Percentiles rank a stretch among this genome's conserved stretches.
Evolutionary conservation across 345 rosid species (phyloP).

Genomic region (Litchi chinensis): DNA sequence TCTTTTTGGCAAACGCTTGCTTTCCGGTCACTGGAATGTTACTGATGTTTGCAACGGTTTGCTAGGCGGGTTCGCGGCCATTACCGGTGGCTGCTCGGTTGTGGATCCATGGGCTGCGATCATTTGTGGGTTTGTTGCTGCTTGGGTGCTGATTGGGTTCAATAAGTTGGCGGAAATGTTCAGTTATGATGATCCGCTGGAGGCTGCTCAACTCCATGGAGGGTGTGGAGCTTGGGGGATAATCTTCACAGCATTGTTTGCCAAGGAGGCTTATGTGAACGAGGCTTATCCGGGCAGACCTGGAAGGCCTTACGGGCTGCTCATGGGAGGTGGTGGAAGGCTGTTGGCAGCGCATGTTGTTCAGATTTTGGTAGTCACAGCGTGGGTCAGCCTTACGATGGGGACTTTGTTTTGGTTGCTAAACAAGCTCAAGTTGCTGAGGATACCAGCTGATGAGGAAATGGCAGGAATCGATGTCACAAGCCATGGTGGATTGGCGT

Average conservation of each 20-base stretch:
- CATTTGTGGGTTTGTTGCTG: slow-evolving; percentile 50
- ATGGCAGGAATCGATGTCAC: slow-evolving; percentile 59
- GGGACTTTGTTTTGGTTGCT: slow-evolving; percentile 48
- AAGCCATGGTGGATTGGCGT: slow-evolving; percentile 63
- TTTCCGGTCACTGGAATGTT: slow-evolving; percentile 61
- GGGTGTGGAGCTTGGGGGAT: slow-evolving; percentile 66
- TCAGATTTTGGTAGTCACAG: slow-evolving; percentile 35
- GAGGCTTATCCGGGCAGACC: slow-evolving; percentile 36
- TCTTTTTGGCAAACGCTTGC: slow-evolving; percentile 51
- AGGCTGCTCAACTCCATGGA: slow-evolving; percentile 65
- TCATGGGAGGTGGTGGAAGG: slow-evolving; percentile 47
- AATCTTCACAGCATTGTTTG: slow-evolving; percentile 55
- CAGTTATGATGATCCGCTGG: slow-evolving; percentile 54
- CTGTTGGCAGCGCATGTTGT: slow-evolving; percentile 44
- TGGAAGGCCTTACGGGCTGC: slow-evolving; percentile 37
- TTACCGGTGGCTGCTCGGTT: slow-evolving; percentile 54
- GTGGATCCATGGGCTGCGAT: slow-evolving; percentile 66
- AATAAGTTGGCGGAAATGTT: slow-evolving; percentile 48
- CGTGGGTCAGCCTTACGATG: slow-evolving; percentile 53
- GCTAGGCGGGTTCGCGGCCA: slow-evolving; percentile 60
- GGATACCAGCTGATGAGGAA: slow-evolving; percentile 58
- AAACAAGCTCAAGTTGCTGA: slow-evolving; percentile 38
- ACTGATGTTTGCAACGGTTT: slow-evolving; percentile 65
- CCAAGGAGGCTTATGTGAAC: slow-evolving; percentile 36
- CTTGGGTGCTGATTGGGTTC: slow-evolving; percentile 55